These are phyloP conservation scores for Apiotrichum montevideense DNA, from an alignment of 1,284 basidiomycete genomes.

Conservation along the genomic window DNA sequence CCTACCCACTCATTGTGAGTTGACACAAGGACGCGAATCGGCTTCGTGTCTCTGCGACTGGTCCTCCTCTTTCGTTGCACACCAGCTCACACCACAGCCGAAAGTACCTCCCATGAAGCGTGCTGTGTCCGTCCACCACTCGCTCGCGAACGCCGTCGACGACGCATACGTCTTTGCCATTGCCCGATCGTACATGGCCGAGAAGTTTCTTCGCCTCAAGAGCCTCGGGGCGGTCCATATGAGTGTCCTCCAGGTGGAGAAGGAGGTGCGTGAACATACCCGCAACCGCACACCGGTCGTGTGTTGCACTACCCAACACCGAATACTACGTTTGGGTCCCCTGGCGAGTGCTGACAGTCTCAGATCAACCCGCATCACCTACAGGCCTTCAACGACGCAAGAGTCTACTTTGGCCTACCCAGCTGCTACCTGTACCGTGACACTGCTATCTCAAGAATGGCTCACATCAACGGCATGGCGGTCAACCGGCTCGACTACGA, in stretches of 20 bases:
- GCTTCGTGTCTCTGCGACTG: neutral
- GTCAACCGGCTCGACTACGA: neutral
- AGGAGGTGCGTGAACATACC: neutral
- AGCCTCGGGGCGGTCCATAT: neutral
- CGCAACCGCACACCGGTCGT: neutral
- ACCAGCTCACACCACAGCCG: neutral
- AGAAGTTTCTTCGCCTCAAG: neutral
- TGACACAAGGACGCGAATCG: neutral
- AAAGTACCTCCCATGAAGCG: conserved; percentile 1
- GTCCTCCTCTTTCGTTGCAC: too few species aligned
- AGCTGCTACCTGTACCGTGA: neutral
- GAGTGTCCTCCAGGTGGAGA: neutral
- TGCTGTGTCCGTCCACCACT: neutral
- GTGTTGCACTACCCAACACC: too few species aligned
- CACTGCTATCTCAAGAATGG: neutral
- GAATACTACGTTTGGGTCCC: too few species aligned
- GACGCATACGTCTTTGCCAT: neutral
- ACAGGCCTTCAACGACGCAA: neutral
- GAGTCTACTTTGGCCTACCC: neutral
- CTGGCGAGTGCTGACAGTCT: neutral
- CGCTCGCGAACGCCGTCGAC: neutral
- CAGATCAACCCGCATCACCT: neutral
- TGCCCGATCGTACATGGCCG: neutral
- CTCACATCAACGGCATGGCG: neutral
- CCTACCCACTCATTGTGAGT: neutral